Conservation (phyloP, 257 asterid species). For the Cruciata laevipes region DNA sequence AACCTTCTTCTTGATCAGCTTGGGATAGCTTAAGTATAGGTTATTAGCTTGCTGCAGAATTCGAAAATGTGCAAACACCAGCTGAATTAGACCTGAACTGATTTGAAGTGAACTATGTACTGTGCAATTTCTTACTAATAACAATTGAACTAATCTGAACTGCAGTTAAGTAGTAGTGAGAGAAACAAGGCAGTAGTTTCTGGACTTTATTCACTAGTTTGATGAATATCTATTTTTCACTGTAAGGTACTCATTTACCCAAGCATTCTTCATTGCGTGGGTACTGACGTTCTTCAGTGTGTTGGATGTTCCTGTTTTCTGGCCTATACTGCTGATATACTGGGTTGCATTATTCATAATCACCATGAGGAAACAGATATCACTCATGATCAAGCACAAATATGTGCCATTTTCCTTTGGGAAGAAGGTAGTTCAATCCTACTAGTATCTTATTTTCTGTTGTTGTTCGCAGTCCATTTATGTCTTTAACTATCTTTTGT, state of each 20-base stretch:
- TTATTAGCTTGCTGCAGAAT: too few species aligned
- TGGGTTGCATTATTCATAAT: not conserved
- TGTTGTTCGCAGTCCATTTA: not conserved
- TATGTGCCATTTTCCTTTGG: slow-evolving; percentile 2
- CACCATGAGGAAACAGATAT: slow-evolving; percentile 7
- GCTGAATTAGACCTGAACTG: too few species aligned
- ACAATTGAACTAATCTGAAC: too few species aligned
- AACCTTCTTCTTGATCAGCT: too few species aligned
- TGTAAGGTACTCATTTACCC: slow-evolving; percentile 5
- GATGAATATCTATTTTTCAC: not conserved
- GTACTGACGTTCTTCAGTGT: not conserved
- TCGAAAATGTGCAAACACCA: too few species aligned
- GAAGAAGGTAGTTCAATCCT: slow-evolving; percentile 1
- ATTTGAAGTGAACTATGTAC: too few species aligned
- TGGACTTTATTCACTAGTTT: not conserved
- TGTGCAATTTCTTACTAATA: too few species aligned
- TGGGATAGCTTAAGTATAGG: too few species aligned
- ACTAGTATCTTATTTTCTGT: not conserved
- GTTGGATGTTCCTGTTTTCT: slow-evolving; percentile 6
- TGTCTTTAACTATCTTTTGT: not conserved
- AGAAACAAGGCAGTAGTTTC: not conserved
- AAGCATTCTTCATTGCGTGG: not conserved
- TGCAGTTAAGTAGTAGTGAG: too few species aligned
- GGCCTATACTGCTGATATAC: slow-evolving; percentile 5
- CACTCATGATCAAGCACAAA: slow-evolving; percentile 6